Percentiles rank a stretch among this genome's conserved stretches.
phyloP scores from a whole-genome alignment of 1,284 basidiomycete species.

The Peniophora sp. region DNA sequence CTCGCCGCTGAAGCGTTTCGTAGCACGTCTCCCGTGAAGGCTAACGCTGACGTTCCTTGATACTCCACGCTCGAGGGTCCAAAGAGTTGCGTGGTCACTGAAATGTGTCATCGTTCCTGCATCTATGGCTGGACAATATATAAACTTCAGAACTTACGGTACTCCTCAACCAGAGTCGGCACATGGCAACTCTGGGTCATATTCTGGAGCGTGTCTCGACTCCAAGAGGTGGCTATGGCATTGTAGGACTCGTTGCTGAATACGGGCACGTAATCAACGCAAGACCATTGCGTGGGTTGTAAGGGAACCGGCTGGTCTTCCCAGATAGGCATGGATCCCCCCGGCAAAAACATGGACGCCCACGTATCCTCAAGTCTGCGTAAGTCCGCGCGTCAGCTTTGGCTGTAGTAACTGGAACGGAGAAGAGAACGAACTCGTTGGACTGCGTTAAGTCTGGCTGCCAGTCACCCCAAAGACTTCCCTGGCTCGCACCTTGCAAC shows the following conservation, averaged over 20 bases:
- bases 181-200: not conserved
- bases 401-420: not conserved
- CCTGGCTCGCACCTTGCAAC: not conserved
- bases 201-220: not conserved
- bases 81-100: not conserved
- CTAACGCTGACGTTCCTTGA: not conserved
- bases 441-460: not conserved
- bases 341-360: not conserved
- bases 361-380: not conserved
- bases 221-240: not conserved
- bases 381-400: not conserved
- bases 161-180: not conserved
- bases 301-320: not conserved
- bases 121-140: too few species aligned
- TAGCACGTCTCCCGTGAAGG: not conserved
- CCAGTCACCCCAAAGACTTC: not conserved
- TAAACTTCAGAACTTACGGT: not conserved
- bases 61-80: not conserved
- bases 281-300: not conserved
- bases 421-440: not conserved
- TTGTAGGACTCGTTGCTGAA: not conserved
- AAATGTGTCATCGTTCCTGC: not conserved
- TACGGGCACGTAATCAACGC: not conserved
- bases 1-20: not conserved
- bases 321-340: not conserved